phyloP scores from a whole-genome alignment of 2,329 filamentous ascomycete genomes.

The Davidsoniella neocaledoniae region DNA sequence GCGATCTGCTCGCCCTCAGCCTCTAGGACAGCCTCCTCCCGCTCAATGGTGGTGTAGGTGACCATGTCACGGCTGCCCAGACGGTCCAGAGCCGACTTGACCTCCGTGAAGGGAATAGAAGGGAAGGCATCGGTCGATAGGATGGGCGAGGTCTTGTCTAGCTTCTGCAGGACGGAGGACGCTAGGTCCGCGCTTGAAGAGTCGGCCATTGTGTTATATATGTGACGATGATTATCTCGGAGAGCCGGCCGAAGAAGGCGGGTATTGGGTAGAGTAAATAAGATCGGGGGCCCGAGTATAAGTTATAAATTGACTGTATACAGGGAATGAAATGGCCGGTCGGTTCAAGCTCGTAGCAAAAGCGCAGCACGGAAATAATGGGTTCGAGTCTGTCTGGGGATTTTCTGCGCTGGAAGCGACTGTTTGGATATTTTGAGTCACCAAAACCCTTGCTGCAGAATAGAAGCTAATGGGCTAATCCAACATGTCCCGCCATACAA shows the following conservation, averaged over 20 bases:
- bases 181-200: conserved; percentile 38
- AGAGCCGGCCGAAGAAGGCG: background rate
- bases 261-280: background rate
- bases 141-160: conserved; percentile 47
- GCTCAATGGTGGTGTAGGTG: conserved; percentile 65
- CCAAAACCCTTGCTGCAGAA: too few relatives aligned
- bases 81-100: conserved; percentile 81
- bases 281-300: too few relatives aligned
- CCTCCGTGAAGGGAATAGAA: conserved; percentile 41
- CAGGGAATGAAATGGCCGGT: too few relatives aligned
- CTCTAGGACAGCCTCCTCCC: conserved; percentile 61
- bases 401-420: too few relatives aligned
- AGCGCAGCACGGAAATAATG: too few relatives aligned
- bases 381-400: too few relatives aligned
- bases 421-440: too few relatives aligned
- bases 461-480: too few relatives aligned
- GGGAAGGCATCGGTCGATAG: conserved; percentile 56
- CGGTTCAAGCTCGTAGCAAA: too few relatives aligned
- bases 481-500: too few relatives aligned
- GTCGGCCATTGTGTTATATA: conserved; percentile 22
- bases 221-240: background rate
- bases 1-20: conserved; percentile 57
- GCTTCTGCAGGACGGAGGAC: conserved; percentile 45
- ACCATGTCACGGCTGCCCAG: conserved; percentile 76
- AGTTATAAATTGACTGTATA: too few relatives aligned